Conservation (phyloP, 1,284 basidiomycete genomes). For the Phellopilus nigrolimitatus region DNA sequence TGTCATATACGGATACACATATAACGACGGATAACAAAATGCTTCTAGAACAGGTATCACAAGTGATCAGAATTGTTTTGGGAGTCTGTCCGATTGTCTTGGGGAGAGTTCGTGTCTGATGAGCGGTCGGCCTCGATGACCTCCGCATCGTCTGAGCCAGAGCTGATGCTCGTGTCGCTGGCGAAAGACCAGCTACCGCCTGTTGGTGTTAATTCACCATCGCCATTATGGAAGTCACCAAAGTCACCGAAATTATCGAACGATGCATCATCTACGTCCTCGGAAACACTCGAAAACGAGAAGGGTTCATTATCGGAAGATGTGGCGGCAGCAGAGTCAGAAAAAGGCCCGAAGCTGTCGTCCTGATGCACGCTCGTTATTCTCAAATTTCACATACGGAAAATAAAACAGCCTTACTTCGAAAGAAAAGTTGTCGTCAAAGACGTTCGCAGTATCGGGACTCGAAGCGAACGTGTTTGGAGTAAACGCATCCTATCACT, state of each 20-base stretch:
- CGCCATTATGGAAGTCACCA: constrained; percentile 68
- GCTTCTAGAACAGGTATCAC: constrained; percentile 4
- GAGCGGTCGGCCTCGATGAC: constrained; percentile 9
- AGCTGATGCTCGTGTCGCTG: constrained; percentile 37
- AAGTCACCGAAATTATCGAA: constrained; percentile 72
- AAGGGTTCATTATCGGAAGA: constrained; percentile 34
- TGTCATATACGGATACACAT: background rate
- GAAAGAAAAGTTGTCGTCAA: constrained; percentile 51
- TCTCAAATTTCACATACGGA: constrained; percentile 38
- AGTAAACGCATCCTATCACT: constrained; percentile 50
- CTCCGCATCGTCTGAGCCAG: constrained; percentile 23
- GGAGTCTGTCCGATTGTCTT: constrained; percentile 17
- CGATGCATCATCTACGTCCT: constrained; percentile 47
- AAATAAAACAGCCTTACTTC: constrained; percentile 30
- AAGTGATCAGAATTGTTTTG: constrained; percentile 2
- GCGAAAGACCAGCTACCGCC: constrained; percentile 65
- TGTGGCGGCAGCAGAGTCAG: constrained; percentile 49
- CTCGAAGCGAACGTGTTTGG: constrained; percentile 31
- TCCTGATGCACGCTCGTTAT: constrained; percentile 36
- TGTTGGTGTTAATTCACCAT: constrained; percentile 58
- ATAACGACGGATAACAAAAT: background rate
- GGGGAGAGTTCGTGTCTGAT: constrained; percentile 9
- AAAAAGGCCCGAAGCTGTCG: constrained; percentile 68
- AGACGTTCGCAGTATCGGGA: constrained; percentile 28
- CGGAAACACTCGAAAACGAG: constrained; percentile 53